phyloP scores from a whole-genome alignment of 2,329 filamentous ascomycete genomes.

The Sclerotinia borealis region DNA sequence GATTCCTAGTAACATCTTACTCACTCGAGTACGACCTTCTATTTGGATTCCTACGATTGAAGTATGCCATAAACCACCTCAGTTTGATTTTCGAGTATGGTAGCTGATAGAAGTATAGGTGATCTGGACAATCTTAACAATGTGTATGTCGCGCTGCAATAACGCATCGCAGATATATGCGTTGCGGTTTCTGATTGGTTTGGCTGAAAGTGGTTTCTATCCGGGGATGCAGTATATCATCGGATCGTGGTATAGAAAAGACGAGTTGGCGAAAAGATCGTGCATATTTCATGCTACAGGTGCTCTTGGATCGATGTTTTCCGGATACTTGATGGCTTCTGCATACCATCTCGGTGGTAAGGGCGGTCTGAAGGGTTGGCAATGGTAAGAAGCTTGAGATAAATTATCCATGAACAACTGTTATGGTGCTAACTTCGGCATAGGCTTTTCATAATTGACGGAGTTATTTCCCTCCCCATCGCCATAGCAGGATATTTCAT shows the following conservation, averaged over 20 bases:
- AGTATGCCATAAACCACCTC: neutral
- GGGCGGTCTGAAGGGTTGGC: conserved; percentile 37
- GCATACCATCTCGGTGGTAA: conserved; percentile 38
- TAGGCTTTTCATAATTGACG: conserved; percentile 38
- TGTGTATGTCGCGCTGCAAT: conserved; percentile 3
- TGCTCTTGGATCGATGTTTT: conserved; percentile 44
- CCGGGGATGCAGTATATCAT: conserved; percentile 51
- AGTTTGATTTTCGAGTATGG: neutral
- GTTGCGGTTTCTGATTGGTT: conserved; percentile 36
- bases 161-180: conserved; percentile 34
- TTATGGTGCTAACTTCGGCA: conserved; percentile 12
- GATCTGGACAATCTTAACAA: conserved; percentile 9
- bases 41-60: conserved; percentile 12
- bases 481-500: conserved; percentile 26
- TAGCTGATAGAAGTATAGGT: neutral
- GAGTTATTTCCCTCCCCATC: conserved; percentile 31
- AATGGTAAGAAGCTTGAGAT: conserved; percentile 4
- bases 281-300: conserved; percentile 55
- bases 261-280: conserved; percentile 37
- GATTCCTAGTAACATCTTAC: conserved; percentile 44
- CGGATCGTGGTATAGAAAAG: conserved; percentile 47
- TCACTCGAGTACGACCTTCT: conserved; percentile 35
- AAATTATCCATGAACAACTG: neutral
- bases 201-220: conserved; percentile 45
- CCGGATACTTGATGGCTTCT: conserved; percentile 40